A percentile compares a stretch with the other conserved stretches of the same genome.
Evolutionary conservation across 179 eudicot species (phyloP).

Genomic region (Beta lomatogona): DNA sequence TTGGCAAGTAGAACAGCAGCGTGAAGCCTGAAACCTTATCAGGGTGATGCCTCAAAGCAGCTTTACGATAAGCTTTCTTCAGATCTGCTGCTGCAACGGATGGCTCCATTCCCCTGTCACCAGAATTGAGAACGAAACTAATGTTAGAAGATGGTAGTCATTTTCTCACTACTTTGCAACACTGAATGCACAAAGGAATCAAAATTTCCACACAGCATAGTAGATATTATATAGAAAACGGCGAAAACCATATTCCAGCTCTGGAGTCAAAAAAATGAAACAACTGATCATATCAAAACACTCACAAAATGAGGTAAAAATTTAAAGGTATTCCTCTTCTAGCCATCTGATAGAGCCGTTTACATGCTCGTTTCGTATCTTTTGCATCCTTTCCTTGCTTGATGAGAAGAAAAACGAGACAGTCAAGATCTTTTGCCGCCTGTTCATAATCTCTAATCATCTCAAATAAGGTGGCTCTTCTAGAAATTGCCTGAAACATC

Average conservation of each 20-base stretch:
- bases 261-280: not conserved
- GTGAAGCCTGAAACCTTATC: constrained; percentile 61
- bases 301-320: constrained; percentile 79
- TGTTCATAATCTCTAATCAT: constrained; percentile 90
- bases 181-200: not conserved
- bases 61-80: constrained; percentile 86
- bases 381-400: constrained; percentile 56
- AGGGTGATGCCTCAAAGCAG: constrained; percentile 87
- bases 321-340: constrained; percentile 63
- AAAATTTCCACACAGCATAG: no score
- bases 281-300: not conserved
- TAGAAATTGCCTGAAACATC: constrained; percentile 73
- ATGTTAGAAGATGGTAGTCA: constrained; percentile 12
- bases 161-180: not conserved
- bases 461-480: constrained; percentile 93
- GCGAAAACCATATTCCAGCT: not conserved
- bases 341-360: constrained; percentile 60
- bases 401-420: constrained; percentile 57
- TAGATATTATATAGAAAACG: no score
- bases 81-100: constrained; percentile 65
- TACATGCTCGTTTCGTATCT: constrained; percentile 67
- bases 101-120: constrained; percentile 75
- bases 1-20: constrained; percentile 1
- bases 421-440: constrained; percentile 70
- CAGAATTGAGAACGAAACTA: constrained; percentile 15